Conservation (phyloP, 2,329 filamentous ascomycete species). For the Trichoderma sp. region DNA sequence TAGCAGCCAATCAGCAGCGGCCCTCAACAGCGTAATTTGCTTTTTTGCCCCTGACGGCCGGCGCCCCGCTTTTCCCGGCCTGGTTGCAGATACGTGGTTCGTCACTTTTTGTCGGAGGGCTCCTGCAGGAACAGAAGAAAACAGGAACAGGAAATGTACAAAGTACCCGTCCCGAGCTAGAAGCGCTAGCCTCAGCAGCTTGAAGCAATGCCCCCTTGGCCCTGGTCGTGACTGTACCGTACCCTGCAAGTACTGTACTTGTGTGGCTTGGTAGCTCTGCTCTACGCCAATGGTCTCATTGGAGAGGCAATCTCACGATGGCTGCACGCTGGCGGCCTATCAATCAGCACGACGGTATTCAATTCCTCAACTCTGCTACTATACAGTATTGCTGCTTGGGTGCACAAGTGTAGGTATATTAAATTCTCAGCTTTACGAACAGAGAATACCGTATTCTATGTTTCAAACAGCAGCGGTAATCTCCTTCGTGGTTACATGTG, state of each 20-base stretch:
- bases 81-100: constrained; percentile 8
- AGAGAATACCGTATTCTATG: neutral
- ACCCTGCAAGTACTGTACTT: neutral
- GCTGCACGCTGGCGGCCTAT: neutral
- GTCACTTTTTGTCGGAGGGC: neutral
- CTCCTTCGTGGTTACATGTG: neutral
- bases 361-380: neutral
- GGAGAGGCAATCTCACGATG: neutral
- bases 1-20: constrained; percentile 19
- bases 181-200: neutral
- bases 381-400: neutral
- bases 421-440: neutral
- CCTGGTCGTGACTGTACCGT: neutral
- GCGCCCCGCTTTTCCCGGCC: neutral
- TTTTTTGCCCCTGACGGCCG: constrained; percentile 14
- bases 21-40: constrained; percentile 23
- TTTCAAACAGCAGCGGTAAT: neutral
- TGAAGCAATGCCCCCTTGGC: neutral
- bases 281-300: neutral
- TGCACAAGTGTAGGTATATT: neutral
- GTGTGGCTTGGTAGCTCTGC: neutral
- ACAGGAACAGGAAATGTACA: neutral
- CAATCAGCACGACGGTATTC: neutral
- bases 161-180: neutral
- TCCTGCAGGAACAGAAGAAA: constrained; percentile 11